Conservation (phyloP, 768 basidiomycete genomes). For the Phaffia australis region DNA sequence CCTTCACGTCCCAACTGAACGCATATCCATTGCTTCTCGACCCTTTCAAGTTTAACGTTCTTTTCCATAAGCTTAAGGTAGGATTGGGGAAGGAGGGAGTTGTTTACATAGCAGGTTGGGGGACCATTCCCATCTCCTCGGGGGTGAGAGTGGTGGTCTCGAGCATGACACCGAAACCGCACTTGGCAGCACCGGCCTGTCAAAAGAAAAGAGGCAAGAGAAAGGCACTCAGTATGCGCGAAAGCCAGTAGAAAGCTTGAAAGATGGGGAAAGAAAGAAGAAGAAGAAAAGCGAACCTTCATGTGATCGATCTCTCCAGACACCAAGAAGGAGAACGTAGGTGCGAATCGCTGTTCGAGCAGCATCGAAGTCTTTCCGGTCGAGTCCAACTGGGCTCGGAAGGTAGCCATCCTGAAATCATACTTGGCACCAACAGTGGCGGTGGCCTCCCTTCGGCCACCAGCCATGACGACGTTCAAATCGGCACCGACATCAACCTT, state of each 20-base stretch:
- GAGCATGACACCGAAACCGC: constrained; percentile 96
- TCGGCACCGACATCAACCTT: constrained; percentile 98
- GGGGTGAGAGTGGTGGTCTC: constrained; percentile 46
- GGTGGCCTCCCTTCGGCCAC: constrained; percentile 75
- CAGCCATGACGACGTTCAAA: constrained; percentile 56
- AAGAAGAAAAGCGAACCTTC: constrained; percentile 52
- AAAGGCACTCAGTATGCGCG: constrained; percentile 18
- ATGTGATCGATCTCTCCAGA: constrained; percentile 98
- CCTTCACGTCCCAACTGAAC: no score
- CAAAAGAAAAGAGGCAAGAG: constrained; percentile 18
- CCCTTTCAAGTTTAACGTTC: no score
- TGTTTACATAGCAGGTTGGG: constrained; percentile 23
- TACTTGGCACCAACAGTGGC: constrained; percentile 94
- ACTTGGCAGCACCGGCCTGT: constrained; percentile 53
- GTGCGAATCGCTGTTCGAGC: constrained; percentile 91
- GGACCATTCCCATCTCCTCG: constrained; percentile 31
- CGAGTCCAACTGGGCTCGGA: constrained; percentile 88
- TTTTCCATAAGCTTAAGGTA: no score
- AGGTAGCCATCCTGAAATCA: constrained; percentile 84
- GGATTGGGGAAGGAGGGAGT: no score
- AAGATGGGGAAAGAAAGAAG: background rate
- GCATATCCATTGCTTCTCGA: no score
- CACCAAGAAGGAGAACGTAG: constrained; percentile 85
- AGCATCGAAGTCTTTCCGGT: constrained; percentile 89
- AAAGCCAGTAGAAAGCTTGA: background rate